Evolutionary conservation across 306 rosid genomes (phyloP).

Genomic region (Castanopsis chinensis): DNA sequence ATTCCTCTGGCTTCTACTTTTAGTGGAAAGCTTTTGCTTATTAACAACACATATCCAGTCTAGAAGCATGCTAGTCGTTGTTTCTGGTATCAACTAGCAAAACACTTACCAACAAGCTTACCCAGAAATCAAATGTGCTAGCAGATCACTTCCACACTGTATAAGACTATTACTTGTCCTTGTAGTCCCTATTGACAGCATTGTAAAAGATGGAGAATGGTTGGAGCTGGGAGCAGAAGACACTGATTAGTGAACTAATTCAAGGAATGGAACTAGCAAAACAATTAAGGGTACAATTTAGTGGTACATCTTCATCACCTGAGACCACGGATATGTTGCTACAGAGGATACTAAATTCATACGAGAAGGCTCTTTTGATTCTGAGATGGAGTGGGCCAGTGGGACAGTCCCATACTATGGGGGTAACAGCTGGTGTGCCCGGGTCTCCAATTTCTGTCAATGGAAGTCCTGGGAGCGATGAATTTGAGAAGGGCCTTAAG

Average conservation of each 20-base stretch:
- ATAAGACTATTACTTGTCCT: not conserved
- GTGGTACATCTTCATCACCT: conserved; percentile 28
- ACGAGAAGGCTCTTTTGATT: conserved; percentile 64
- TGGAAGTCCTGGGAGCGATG: conserved; percentile 55
- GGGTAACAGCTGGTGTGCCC: conserved; percentile 27
- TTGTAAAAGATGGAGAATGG: conserved; percentile 47
- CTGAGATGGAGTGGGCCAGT: conserved; percentile 46
- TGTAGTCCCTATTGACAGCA: not conserved
- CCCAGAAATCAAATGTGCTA: conserved; percentile 7
- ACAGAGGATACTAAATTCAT: conserved; percentile 61
- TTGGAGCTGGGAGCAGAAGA: conserved; percentile 48
- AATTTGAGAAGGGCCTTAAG: conserved; percentile 34
- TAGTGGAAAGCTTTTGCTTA: conserved; percentile 4
- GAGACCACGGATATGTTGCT: conserved; percentile 43
- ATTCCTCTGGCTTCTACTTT: conserved; percentile 16
- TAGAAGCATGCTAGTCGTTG: not conserved
- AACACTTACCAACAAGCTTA: not conserved
- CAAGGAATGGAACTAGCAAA: conserved; percentile 72
- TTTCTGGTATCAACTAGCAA: not conserved
- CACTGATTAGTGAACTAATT: conserved; percentile 53
- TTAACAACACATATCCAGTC: not conserved
- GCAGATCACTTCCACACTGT: not conserved
- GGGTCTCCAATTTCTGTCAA: conserved; percentile 54
- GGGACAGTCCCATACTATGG: conserved; percentile 21
- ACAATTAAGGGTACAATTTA: conserved; percentile 51